Base-by-base conservation (phyloP, 1,284 basidiomycete species). In the Ganoderma leucocontextum region DNA sequence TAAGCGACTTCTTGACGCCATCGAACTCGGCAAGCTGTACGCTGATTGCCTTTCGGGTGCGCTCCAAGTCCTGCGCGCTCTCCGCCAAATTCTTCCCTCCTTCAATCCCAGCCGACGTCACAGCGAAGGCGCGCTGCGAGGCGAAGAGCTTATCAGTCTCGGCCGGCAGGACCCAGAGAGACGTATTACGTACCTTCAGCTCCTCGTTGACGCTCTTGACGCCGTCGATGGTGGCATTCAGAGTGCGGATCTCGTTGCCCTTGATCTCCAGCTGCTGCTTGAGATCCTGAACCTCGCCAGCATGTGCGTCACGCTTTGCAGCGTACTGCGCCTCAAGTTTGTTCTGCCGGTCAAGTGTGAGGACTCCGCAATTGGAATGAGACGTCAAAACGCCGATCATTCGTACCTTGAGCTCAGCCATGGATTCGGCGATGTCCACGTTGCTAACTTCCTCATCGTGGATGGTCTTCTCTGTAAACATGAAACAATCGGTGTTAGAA, bases 1-100 rank as follows among this genome's bases (percentile, higher is more conserved):
- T 98, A 74, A 99, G 88, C 70, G 94, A 97, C 86, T 98, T 98
- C 89, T 99, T 99, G 79, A 99, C 96, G 42, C 94, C 93, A 80
- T 99, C 98, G 80, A 99, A 99, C 80, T 99, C 98, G 73, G 96
- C 94, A 73, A 98, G 91, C 79, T 99, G 98, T 29, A 96, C 91
- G 74, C 97, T 97, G 84, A 99, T 97, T 22, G 95, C 95, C 83
- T 99, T 98, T 75, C 98, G 91, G 62, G 95, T 96, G 64, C 97
- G 89, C 82, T 99, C 98, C 75, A 99, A 90, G 82, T 99, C 98
- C 81, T 97, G 94, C 8, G 97, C 96, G 75, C 95, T 96, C 83
- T 97, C 95, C 62, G 96, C 97, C 58, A 99, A 89, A 80, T 95
- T 96, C 87, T 96, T 97, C 64, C 97, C 96, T 66, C 97, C 96